A percentile compares a stretch with the other conserved stretches of the same genome.
Evolutionary conservation across 1,139 yeast genomes (phyloP).

Genomic region (Yamadazyma conglobata): DNA sequence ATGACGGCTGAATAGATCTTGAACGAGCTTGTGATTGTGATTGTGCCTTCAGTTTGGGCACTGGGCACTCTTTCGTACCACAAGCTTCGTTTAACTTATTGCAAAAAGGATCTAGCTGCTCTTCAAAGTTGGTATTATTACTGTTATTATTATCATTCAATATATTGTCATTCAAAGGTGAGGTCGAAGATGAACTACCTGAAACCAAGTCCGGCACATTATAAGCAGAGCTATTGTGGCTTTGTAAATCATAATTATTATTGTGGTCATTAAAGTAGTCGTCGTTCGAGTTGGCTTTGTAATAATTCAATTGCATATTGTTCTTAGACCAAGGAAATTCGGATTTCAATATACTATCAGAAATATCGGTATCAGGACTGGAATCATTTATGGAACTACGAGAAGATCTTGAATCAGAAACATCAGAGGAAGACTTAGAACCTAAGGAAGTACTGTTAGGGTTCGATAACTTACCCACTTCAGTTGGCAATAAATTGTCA

Average conservation of each 20-base stretch:
- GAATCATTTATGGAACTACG: constrained; percentile 16
- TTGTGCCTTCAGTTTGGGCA: constrained; percentile 43
- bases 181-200: constrained; percentile 33
- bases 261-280: constrained; percentile 1
- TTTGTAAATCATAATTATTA: background rate
- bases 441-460: constrained; percentile 18
- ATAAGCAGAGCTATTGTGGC: constrained; percentile 5
- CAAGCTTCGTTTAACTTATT: constrained; percentile 74
- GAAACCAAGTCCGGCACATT: constrained; percentile 36
- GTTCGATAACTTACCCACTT: constrained; percentile 30
- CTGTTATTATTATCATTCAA: constrained; percentile 20
- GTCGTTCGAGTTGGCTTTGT: background rate
- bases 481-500: constrained; percentile 33
- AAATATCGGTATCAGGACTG: constrained; percentile 22
- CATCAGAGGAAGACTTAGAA: constrained; percentile 13
- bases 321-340: constrained; percentile 35
- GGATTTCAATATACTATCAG: constrained; percentile 18
- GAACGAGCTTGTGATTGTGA: background rate
- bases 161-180: constrained; percentile 41
- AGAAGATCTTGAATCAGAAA: constrained; percentile 13
- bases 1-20: background rate
- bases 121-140: constrained; percentile 32
- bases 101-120: constrained; percentile 63
- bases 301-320: constrained; percentile 13
- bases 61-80: constrained; percentile 70